phyloP scores from a whole-genome alignment of 2,329 filamentous ascomycete species.

The Botryotinia convoluta region DNA sequence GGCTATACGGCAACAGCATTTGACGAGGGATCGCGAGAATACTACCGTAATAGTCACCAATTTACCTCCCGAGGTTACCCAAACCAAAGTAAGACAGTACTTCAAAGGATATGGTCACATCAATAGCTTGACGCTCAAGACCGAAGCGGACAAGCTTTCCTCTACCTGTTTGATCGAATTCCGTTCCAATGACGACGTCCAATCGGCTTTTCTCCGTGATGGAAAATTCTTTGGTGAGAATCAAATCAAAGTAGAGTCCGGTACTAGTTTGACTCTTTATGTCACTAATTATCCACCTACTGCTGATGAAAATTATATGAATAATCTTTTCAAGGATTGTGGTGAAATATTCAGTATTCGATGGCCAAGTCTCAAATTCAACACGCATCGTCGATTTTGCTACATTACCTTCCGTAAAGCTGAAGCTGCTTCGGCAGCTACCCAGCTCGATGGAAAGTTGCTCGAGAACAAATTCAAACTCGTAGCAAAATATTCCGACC shows the following conservation, averaged over 20 bases:
- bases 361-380: conserved; percentile 87
- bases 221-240: conserved; percentile 74
- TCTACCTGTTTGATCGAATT: conserved; percentile 83
- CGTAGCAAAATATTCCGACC: conserved; percentile 80
- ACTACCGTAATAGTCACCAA: conserved; percentile 79
- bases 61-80: conserved; percentile 66
- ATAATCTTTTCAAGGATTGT: conserved; percentile 66
- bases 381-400: conserved; percentile 87
- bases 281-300: conserved; percentile 85
- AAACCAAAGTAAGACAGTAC: conserved; percentile 78
- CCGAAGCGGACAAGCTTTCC: conserved; percentile 58
- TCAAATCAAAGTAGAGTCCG: conserved; percentile 71
- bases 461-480: conserved; percentile 69
- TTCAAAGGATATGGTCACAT: conserved; percentile 89
- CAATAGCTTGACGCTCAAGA: conserved; percentile 69
- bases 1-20: conserved; percentile 41
- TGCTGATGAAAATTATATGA: conserved; percentile 69
- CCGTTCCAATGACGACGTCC: conserved; percentile 72
- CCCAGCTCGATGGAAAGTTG: conserved; percentile 66
- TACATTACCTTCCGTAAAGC: conserved; percentile 83
- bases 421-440: conserved; percentile 68
- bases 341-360: conserved; percentile 83
- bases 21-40: conserved; percentile 86
- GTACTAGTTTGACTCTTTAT: conserved; percentile 77
- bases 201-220: conserved; percentile 76